Base-by-base conservation (phyloP, 257 asterid species). In the Solanum arcanum region DNA sequence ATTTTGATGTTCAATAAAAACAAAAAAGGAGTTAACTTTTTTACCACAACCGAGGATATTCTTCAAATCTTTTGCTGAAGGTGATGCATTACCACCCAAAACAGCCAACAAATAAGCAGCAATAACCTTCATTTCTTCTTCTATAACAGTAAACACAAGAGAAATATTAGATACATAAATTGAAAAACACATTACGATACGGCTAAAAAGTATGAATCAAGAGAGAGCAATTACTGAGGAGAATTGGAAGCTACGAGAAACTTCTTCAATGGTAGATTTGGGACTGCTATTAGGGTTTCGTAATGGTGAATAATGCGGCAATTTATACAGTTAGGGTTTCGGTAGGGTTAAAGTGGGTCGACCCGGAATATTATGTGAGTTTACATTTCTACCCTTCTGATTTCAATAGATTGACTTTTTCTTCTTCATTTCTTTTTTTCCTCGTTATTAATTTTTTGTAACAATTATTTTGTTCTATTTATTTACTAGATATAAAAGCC, bases 71-170 rank as follows among this genome's bases (percentile, higher is more conserved):
- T 74, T 56, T 6, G 83, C 44, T 9, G 87, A 85, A 46, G 87
- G 87, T 23, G 68, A 44, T 12, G 87, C 70, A 4, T 85, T 85
- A 31, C 87, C 87, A 42, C 87, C 87, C 69, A 85, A 70, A 49
- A 85, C 83, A 44, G 87, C 87, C 83, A 85, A 47, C 83, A 85
- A 85, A 20, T 70, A 85, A 44, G 87, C 87, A 5, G 87, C 87
- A 37, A 85, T 70, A 13, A 85, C 52, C 87, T 85, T 85, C 87
- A 85, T 86, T 16, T 56, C 46, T 18, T 60, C 29, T n/a, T 64
- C 75, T 41, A 1, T 11, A 25, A 47, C 68, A 27, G 6, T 29
- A 80, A 37, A 3, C 68, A 25, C 21, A 15, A 46, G 18, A 47
- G 21, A 70, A 42, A 18, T 5, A 6, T 69, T 2, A 49, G 64